Base-by-base conservation (phyloP, 73 alveolate species). In the Paramecium biaurelia region DNA sequence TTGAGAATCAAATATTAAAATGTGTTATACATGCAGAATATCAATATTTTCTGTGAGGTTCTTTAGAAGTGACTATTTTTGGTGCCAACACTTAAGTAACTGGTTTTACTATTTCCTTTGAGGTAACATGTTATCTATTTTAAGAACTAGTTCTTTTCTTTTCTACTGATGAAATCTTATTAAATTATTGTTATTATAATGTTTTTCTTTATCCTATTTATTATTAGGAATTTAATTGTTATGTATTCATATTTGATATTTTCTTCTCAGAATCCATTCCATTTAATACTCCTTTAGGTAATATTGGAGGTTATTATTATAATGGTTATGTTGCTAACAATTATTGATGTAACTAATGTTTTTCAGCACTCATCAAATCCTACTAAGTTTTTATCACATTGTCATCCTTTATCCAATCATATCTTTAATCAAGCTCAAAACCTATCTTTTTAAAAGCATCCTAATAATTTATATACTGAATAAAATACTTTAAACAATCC, bases 401-500 rank as follows among this genome's bases (percentile, higher is more conserved):
- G 5, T 79, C 90, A 23, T 79, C 90, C 28, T 79, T 79, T n/a
- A 79, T 45, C 90, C 90, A 79, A 37, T 79, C 90, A 43, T 24
- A 79, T 21, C 23, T 79, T 6, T 79, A 24, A 41, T 79, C 90
- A 28, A 28, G 56, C 1, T 79, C 90, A 79, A 41, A 79, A n/a
- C 90, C 90, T 12, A 63, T 18, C 56, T 79, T 79, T 45, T 79
- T 79, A 24, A 79, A 79, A 3, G 90, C 90, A 43, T 79, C 90
- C 90, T 79, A 23, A 79, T 4, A 32, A 35, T 1, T 10, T 5
- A 4, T 47, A 23, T 10, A 1, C 28, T 34, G n/a, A 41, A 21
- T n/a, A 74, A 53, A 12, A 43, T 79, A 79, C 95, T 34, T 85
- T 90, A 57, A 90, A 90, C 14, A 90, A 53, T 14, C 93, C 57